Evolutionary conservation across 108 stramenopile species (phyloP), one percentile per base, ranked within the genome.

Genomic region (Skeletonema potamos): DNA sequence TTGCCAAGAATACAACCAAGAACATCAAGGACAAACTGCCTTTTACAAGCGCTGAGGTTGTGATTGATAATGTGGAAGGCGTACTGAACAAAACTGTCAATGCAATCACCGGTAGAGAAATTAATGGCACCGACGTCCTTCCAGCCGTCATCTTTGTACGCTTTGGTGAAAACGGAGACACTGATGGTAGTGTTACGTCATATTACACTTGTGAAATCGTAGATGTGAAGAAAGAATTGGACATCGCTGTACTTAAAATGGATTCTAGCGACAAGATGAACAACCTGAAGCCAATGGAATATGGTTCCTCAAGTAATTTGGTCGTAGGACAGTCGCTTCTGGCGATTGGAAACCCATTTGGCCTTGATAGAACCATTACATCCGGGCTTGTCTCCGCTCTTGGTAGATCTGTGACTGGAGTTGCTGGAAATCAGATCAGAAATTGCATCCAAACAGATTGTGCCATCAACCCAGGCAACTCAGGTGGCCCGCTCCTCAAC

Each of bases 401-500:
- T 20, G 93, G 93, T 9, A 58, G 93, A 18, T 91, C 92, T 69
- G 84, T 94, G 36, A 76, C 87, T 18, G 87, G 88, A 1, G 78
- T 89, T 15, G 88, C 86, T 15, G 92, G 92, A 0, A 73, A 90
- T 13, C 88, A 89, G 18, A 94, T 94, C 33, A 86, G 66, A 48
- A 90, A 90, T 41, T 92, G 91, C 70, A 83, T 87, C 51, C 86
- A 87, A 64, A 86, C 87, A 15, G 93, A 94, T 77, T 91, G 90
- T 8, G 91, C 89, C 6, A 93, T 91, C 48, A 91, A 91, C 62
- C 90, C 90, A 11, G 93, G 88, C 10, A 87, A 87, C 59, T 65
- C 62, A 30, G 86, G 86, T 26, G 86, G 86, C 13, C 86, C 86
- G 0, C 59, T 87, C 20, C 54, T 87, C 55, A 89, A 94, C 39